phyloP scores from a whole-genome alignment of 2,329 filamentous ascomycete species.

The Botryotinia convoluta region DNA sequence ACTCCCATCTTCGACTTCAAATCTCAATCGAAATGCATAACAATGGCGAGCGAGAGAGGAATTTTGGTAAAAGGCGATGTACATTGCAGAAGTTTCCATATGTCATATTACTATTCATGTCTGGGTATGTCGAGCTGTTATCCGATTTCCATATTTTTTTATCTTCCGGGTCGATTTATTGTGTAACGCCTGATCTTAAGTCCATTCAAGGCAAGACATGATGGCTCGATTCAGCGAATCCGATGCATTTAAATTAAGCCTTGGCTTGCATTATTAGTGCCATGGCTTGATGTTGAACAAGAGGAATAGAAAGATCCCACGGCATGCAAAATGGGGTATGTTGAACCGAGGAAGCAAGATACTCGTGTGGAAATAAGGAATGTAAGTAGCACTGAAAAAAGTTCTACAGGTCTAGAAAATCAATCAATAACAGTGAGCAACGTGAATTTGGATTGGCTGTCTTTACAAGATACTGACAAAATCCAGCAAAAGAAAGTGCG shows the following conservation, averaged over 20 bases:
- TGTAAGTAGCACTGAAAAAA: background rate
- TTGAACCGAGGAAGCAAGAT: background rate
- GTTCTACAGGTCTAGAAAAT: background rate
- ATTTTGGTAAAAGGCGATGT: background rate
- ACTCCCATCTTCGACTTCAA: background rate
- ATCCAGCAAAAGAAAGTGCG: background rate
- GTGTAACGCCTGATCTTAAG: background rate
- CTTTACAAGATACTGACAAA: background rate
- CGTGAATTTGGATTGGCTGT: background rate
- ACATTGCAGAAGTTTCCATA: too few relatives aligned
- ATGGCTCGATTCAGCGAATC: background rate
- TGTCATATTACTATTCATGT: background rate
- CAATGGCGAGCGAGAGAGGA: background rate
- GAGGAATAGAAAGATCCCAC: background rate
- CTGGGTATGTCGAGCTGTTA: background rate
- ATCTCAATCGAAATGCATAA: background rate
- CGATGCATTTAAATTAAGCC: background rate
- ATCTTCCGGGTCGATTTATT: background rate
- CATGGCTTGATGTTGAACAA: background rate
- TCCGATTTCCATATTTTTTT: background rate
- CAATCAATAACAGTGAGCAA: background rate
- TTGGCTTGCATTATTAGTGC: background rate
- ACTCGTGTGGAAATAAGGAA: background rate
- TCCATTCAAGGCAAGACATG: background rate
- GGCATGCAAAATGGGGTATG: background rate